Evolutionary conservation across 805 yeast species (phyloP), one percentile per base, ranked within the genome.

Genomic region (Monosporozyma servazzii): DNA sequence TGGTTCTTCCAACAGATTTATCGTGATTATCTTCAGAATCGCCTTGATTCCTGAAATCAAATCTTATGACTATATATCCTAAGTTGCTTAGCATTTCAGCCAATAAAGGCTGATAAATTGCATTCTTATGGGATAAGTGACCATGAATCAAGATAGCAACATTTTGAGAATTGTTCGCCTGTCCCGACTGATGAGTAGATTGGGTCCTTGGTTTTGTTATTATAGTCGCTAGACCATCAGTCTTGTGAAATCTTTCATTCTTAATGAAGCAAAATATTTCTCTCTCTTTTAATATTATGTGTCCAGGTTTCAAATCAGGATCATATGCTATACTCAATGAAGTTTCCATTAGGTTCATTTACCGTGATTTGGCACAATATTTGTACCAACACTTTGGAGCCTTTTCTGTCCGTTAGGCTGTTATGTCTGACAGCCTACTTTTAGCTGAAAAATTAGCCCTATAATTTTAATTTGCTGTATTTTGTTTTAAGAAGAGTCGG

Each of bases 21-120:
- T 62, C 64, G 11, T 50, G 52, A 52, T 63, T 63, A 3, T 55
- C 81, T 23, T 78, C 83, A 3, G 95, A 86, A 52, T 77, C 80
- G 1, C 97, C 98, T 65, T 93, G 84, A 6, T 84, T 86, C 51
- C 96, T 74, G 60, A 90, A 89, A 66, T 90, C 97, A 57, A 89
- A 81, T 56, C 97, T 71, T 48, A 88, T 73, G 3, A 84, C 77
- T 61, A 75, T 80, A 51, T 80, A 71, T 0, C 95, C 95, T 53
- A 76, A 64, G 15, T 76, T 75, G 1, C 89, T 81, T 50, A 90
- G 64, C 25, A 67, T 68, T 27, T 77, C 76, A 0, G 95, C 90
- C 44, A 88, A 66, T 15, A 69, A 58, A 25, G 78, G 76, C 56
- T 84, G 88, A 66, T 84, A 89, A 53, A 87, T 80, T 63, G 87